Percentiles rank a stretch among this genome's conserved stretches.
phyloP scores from a whole-genome alignment of 108 stramenopile genomes.

The Nitzschia sp. region DNA sequence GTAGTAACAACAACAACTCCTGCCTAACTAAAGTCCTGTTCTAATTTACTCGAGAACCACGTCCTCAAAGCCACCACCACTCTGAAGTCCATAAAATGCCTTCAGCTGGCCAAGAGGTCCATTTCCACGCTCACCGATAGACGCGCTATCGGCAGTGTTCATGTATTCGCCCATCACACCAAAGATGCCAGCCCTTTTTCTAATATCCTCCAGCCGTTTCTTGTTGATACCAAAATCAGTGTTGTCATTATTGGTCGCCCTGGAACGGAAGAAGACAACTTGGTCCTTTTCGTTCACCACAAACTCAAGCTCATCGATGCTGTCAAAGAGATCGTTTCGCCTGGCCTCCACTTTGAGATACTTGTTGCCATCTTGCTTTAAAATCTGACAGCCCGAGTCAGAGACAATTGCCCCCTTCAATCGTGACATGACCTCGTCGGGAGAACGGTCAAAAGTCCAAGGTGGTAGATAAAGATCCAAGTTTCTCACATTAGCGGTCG shows the following conservation, averaged over 20 bases:
- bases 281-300: slow-evolving; percentile 60
- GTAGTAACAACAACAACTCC: too few species aligned
- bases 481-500: slow-evolving; percentile 63
- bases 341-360: slow-evolving; percentile 59
- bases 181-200: slow-evolving; percentile 62
- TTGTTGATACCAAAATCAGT: slow-evolving; percentile 66
- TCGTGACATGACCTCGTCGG: slow-evolving; percentile 71
- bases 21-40: too few species aligned
- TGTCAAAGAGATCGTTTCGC: slow-evolving; percentile 36
- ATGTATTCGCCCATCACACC: slow-evolving; percentile 76
- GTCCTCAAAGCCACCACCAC: slow-evolving; percentile 75
- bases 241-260: slow-evolving; percentile 46
- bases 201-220: slow-evolving; percentile 63
- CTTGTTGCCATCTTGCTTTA: slow-evolving; percentile 49
- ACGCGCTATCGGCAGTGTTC: slow-evolving; percentile 30
- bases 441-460: slow-evolving; percentile 72
- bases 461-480: slow-evolving; percentile 70
- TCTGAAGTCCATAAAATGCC: slow-evolving; percentile 85
- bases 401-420: slow-evolving; percentile 72
- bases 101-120: slow-evolving; percentile 76
- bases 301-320: slow-evolving; percentile 69
- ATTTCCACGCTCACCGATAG: slow-evolving; percentile 48
- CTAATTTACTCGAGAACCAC: slow-evolving; percentile 57
- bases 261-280: slow-evolving; percentile 63
- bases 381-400: slow-evolving; percentile 41